Percentiles rank a stretch among this genome's conserved stretches.
Evolutionary conservation across 345 rosid genomes (phyloP).

Genomic region (Geranium brycei): DNA sequence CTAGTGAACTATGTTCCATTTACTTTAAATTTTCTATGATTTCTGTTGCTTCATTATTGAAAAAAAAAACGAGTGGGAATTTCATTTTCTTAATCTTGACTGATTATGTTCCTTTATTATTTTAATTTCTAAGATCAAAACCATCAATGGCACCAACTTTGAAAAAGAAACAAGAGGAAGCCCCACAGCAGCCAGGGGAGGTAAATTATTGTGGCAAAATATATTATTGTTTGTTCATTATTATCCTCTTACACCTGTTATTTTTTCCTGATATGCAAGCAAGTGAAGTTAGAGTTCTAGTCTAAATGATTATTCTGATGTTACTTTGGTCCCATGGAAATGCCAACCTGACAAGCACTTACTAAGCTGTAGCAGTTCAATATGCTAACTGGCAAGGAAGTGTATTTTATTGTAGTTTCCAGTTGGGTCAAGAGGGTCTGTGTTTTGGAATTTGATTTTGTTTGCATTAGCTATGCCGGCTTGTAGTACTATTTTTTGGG

Average conservation of each 20-base stretch:
- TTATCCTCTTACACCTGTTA: neutral
- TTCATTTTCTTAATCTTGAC: neutral
- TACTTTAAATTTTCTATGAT: neutral
- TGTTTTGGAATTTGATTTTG: neutral
- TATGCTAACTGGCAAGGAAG: neutral
- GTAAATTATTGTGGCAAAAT: slow-evolving; percentile 17
- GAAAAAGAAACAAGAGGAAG: slow-evolving; percentile 52
- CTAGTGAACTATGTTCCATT: neutral
- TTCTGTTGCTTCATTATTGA: neutral
- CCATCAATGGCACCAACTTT: slow-evolving; percentile 34
- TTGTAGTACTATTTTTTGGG: neutral
- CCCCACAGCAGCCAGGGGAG: slow-evolving; percentile 30
- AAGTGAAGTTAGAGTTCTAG: neutral
- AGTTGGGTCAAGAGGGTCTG: neutral
- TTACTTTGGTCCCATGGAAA: neutral
- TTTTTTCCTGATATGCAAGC: neutral
- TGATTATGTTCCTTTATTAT: slow-evolving; percentile 4
- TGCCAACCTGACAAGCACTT: neutral
- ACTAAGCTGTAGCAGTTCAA: neutral
- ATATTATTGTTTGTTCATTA: neutral
- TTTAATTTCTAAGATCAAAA: slow-evolving; percentile 37
- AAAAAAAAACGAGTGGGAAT: neutral
- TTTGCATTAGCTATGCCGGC: neutral
- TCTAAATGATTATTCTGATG: neutral
- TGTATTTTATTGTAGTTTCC: neutral